Evolutionary conservation across 2,329 filamentous ascomycete genomes (phyloP), one percentile per base, ranked within the genome.

Genomic region (Ceratocystis eucalypticola): DNA sequence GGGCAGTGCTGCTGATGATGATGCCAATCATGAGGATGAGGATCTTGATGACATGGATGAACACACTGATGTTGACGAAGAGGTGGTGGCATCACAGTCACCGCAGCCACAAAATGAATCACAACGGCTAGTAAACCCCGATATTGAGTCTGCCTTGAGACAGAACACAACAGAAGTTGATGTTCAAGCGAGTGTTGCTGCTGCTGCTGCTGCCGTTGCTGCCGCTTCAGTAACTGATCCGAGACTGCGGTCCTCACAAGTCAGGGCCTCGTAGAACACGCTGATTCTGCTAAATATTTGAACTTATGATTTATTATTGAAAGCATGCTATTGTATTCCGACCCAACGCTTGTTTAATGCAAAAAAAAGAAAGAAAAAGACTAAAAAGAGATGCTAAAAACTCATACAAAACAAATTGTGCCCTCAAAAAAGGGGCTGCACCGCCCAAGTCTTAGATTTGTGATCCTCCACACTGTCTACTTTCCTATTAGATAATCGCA

Each of bases 41-140:
- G 61, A 62, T 25, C 61, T 44, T 28, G 28, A 44, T 15, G 62
- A 64, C 17, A 44, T 64, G 25, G 62, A 64, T 28, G 62, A 64
- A 17, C 37, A 64, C 22, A 50, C 46, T 37, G 55, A 59, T 25
- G 28, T 37, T 28, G 48, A 25, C 22, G 48, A 53, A 53, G 48
- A 53, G 20, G n/a, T 20, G 20, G n/a, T 20, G n/a, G 50, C 30
- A 4, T 17, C 37, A 17, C 50, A 41, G 37, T 55, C 59, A 44
- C 64, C 28, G 63, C 45, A 61, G 41, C 37, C 17, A 25, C 48
- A 57, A 8, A 15, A 55, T 30, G 22, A 28, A 8, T 30, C 20
- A 57, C 55, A 61, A 30, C 64, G 61, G 28, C 37, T 41, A 33
- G 41, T 53, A 48, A 61, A 41, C 12, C 20, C 48, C 5, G 48